Base-by-base conservation (phyloP, 2,329 filamentous ascomycete genomes). In the Scopulariopsis brevicaulis region DNA sequence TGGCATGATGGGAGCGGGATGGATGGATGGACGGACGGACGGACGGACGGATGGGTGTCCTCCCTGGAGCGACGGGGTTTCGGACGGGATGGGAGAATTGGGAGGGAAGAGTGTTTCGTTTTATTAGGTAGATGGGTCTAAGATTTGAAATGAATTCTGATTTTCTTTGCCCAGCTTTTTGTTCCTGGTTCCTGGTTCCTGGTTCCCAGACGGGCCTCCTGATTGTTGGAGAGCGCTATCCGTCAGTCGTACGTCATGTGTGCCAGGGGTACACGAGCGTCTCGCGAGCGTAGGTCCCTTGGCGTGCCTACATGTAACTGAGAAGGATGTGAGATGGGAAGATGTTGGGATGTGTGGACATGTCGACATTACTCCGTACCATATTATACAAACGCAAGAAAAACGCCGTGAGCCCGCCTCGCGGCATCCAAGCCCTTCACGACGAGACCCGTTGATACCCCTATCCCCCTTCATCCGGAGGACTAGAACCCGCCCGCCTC, bases 401-500 rank as follows among this genome's bases (percentile, higher is more conserved):
- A n/a, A 15, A n/a, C 8, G n/a, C 40, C 15, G 40, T 15, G 40
- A 7, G 7, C n/a, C 18, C 40, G 18, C 40, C 14, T 18, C n/a
- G 28, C 4, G 28, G 4, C 4, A 32, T 46, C 40, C 40, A 46
- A 46, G 15, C 6, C 15, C 40, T 1, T n/a, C 40, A 18, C 15
- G 40, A 46, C 18, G 18, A 1, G 2, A 46, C n/a, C 40, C 18
- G n/a, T n/a, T 6, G 10, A 46, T 11, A 14, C 20, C 14, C n/a
- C 24, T 53, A 51, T 10, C 48, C 35, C 32, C 37, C 28, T 32
- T 8, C 8, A 32, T 8, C 28, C 28, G 28, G 28, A 32, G 28
- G 28, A 32, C 35, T 54, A 56, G 43, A 54, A 55, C 15, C 40
- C 56, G 22, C n/a, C 15, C 14, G 28, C 55, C 46, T 57, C 58